Evolutionary conservation across 305 asterid species (phyloP), one percentile per base, ranked within the genome.

Genomic region (Salvia sclarea): DNA sequence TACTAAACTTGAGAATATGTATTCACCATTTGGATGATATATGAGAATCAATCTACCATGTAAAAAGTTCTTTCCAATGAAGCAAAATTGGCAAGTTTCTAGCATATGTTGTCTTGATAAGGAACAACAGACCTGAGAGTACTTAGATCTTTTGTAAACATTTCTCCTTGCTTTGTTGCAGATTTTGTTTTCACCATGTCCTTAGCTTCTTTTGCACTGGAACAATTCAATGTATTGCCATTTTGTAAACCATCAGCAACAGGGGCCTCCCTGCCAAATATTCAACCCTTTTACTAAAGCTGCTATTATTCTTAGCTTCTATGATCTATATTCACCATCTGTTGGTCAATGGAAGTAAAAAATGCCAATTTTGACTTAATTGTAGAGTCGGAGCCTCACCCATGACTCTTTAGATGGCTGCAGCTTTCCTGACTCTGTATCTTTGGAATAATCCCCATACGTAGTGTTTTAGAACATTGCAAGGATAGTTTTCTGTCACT

Each of bases 331-430:
- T 35, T 31, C 75, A 21, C 21, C 28, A 49, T 75, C 21, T 30
- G 37, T 68, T 64, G 69, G 65, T 44, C 16, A 64, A 21, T 13
- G 17, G 8, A 58, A 25, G 10, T 41, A 50, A 70, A 41, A n/a
- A 31, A 33, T 33, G 40, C 37, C 22, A 72, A 16, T 47, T 8
- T 8, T 16, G 31, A 54, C 38, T 35, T 22, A 21, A 48, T 55
- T 31, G 66, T 67, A 64, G n/a, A 21, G 53, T 61, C 61, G n/a
- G 76, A 77, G 75, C 47, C 85, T 84, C 80, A 86, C 97, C 83
- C 63, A 41, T 38, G 44, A 70, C 50, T 60, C 66, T 37, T 64
- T 49, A 52, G 71, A 72, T 61, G 69, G 37, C 73, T 70, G 75
- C 55, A 30, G 83, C 78, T 81, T 66, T 81, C 81, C 67, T 58